Percentiles rank a stretch among this genome's conserved stretches.
Conservation (phyloP, 768 basidiomycete genomes). For the Suillus americanus region DNA sequence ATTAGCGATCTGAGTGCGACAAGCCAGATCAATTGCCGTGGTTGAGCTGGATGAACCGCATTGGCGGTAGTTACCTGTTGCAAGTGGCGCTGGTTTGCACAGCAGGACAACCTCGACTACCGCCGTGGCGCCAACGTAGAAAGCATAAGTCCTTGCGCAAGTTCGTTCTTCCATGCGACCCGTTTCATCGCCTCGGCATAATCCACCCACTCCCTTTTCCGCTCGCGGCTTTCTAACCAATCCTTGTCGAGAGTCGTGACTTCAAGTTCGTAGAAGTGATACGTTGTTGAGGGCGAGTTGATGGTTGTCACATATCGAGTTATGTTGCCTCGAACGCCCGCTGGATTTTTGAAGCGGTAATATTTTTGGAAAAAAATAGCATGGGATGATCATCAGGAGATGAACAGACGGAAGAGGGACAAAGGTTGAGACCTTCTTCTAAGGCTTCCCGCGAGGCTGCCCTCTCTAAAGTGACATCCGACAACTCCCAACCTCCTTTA, state of each 20-base stretch:
- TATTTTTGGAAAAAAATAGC: conserved; percentile 34
- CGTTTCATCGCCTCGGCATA: conserved; percentile 76
- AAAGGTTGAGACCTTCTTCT: conserved; percentile 94
- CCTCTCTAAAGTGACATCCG: conserved; percentile 79
- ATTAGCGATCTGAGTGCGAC: conserved; percentile 15
- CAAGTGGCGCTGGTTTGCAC: not conserved
- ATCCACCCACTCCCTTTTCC: conserved; percentile 86
- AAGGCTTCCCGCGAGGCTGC: conserved; percentile 90
- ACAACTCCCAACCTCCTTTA: conserved; percentile 90
- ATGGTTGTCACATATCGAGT: conserved; percentile 85
- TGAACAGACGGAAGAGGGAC: conserved; percentile 72
- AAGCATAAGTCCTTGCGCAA: conserved; percentile 70
- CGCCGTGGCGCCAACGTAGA: conserved; percentile 67
- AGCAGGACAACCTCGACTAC: conserved; percentile 25
- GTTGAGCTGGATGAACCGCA: conserved; percentile 10
- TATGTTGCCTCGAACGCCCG: conserved; percentile 85
- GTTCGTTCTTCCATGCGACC: conserved; percentile 83
- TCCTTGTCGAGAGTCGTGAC: conserved; percentile 72
- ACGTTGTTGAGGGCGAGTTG: conserved; percentile 73
- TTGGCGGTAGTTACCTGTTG: conserved; percentile 10
- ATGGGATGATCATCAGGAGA: conserved; percentile 63
- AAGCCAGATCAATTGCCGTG: conserved; percentile 5
- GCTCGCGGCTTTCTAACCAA: conserved; percentile 81
- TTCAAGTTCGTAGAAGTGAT: conserved; percentile 91
- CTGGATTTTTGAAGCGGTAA: conserved; percentile 42